A percentile compares a stretch with the other conserved stretches of the same genome.
phyloP scores from a whole-genome alignment of 257 asterid genomes.

The Mitragyna speciosa region DNA sequence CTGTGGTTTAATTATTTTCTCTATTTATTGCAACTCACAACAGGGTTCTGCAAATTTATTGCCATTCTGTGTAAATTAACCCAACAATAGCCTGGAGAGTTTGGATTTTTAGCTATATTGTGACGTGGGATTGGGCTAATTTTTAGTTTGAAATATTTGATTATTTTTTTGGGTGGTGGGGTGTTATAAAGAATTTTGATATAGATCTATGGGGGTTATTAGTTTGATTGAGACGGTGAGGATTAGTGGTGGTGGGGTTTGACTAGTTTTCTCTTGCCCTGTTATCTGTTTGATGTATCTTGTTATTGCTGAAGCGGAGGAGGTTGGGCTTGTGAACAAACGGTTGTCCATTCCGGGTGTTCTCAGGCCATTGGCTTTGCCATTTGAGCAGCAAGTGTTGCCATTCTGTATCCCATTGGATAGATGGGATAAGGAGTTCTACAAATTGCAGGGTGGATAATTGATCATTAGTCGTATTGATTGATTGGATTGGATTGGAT shows the following conservation, averaged over 20 bases:
- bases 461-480: neutral
- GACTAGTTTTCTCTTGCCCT: conserved; percentile 11
- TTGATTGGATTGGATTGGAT: neutral
- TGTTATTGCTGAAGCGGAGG: conserved; percentile 35
- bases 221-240: conserved; percentile 30
- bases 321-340: conserved; percentile 75
- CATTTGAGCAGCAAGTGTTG: conserved; percentile 40
- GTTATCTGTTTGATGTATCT: conserved; percentile 67
- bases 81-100: neutral
- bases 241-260: conserved; percentile 12
- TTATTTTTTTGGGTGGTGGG: conserved; percentile 10
- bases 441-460: neutral
- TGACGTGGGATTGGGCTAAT: neutral
- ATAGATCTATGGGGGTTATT: conserved; percentile 34
- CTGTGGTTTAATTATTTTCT: neutral
- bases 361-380: conserved; percentile 74
- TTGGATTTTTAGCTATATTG: neutral
- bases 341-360: conserved; percentile 46
- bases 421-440: neutral
- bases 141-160: neutral
- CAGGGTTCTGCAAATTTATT: neutral
- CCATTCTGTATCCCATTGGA: neutral
- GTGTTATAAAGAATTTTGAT: conserved; percentile 16
- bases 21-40: neutral
- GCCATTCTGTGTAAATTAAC: neutral